phyloP scores from a whole-genome alignment of 2,329 filamentous ascomycete genomes.

The Xylariaceae sp. region DNA sequence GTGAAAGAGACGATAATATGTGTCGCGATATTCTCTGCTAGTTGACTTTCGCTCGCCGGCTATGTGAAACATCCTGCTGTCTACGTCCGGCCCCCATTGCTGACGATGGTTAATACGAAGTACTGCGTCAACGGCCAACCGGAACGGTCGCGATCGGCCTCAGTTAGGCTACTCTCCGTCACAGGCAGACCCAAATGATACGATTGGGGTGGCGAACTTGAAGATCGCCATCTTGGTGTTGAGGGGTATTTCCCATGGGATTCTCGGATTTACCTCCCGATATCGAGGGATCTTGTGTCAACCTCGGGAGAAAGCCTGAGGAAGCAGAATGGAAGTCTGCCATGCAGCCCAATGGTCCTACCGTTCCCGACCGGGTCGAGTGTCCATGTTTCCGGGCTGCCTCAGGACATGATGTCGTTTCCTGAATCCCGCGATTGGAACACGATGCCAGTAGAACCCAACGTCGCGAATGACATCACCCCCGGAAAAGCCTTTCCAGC shows the following conservation, averaged over 20 bases:
- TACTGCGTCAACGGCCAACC: constrained; percentile 4
- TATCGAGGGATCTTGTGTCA: constrained; percentile 15
- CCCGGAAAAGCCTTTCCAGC: constrained; percentile 1
- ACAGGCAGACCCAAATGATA: constrained; percentile 23
- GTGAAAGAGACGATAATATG: constrained; percentile 9
- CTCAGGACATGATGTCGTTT: neutral
- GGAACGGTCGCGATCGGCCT: constrained; percentile 23
- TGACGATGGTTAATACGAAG: constrained; percentile 12
- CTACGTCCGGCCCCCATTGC: neutral
- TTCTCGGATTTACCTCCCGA: neutral
- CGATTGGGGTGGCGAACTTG: constrained; percentile 16
- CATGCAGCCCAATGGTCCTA: neutral
- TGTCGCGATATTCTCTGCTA: neutral
- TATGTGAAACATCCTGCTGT: neutral
- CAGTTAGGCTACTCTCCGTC: constrained; percentile 7
- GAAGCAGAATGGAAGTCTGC: neutral
- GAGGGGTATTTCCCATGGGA: neutral
- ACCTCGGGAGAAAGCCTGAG: neutral
- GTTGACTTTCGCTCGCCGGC: neutral
- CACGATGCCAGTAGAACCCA: neutral
- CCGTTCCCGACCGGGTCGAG: constrained; percentile 12
- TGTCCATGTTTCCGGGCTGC: constrained; percentile 1
- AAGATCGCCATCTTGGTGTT: constrained; percentile 18
- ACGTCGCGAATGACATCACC: constrained; percentile 9
- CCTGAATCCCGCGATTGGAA: neutral